phyloP scores from a whole-genome alignment of 2,329 filamentous ascomycete species.

The Dissoconium aciculare region DNA sequence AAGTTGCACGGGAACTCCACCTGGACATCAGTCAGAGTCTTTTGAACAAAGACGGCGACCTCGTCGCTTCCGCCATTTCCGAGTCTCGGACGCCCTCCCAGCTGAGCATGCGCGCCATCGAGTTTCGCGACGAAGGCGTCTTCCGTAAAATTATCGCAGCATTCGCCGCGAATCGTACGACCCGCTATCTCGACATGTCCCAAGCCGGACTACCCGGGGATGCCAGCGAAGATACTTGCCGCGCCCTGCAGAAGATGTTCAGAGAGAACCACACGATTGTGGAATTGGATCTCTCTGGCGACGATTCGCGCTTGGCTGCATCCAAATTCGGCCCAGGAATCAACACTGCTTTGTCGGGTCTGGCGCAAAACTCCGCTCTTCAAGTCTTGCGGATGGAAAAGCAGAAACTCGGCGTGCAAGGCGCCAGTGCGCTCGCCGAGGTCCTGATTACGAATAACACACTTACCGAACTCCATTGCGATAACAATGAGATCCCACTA shows the following conservation, averaged over 20 bases:
- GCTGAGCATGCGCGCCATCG: slow-evolving; percentile 52
- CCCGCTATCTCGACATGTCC: slow-evolving; percentile 52
- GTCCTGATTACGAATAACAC: slow-evolving; percentile 50
- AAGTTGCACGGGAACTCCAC: slow-evolving; percentile 42
- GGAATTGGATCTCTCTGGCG: slow-evolving; percentile 55
- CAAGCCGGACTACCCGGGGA: slow-evolving; percentile 56
- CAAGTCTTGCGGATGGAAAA: slow-evolving; percentile 49
- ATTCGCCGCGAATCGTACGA: slow-evolving; percentile 45
- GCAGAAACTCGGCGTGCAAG: slow-evolving; percentile 54
- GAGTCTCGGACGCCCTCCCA: slow-evolving; percentile 43
- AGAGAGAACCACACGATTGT: slow-evolving; percentile 51
- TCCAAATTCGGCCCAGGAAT: slow-evolving; percentile 54
- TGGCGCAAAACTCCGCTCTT: slow-evolving; percentile 49
- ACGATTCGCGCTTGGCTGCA: slow-evolving; percentile 55
- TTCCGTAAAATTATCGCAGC: slow-evolving; percentile 50
- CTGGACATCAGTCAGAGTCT: slow-evolving; percentile 52
- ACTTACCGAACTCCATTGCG: slow-evolving; percentile 52
- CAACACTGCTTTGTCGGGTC: slow-evolving; percentile 48
- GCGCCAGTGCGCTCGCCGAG: slow-evolving; percentile 53
- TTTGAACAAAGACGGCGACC: slow-evolving; percentile 38
- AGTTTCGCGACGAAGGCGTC: slow-evolving; percentile 50
- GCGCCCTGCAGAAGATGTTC: slow-evolving; percentile 48
- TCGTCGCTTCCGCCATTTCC: slow-evolving; percentile 38
- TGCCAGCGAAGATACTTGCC: slow-evolving; percentile 51
- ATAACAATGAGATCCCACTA: slow-evolving; percentile 57